Conservation (phyloP, 2,329 filamentous ascomycete species). For the Aspergillus hortae region DNA sequence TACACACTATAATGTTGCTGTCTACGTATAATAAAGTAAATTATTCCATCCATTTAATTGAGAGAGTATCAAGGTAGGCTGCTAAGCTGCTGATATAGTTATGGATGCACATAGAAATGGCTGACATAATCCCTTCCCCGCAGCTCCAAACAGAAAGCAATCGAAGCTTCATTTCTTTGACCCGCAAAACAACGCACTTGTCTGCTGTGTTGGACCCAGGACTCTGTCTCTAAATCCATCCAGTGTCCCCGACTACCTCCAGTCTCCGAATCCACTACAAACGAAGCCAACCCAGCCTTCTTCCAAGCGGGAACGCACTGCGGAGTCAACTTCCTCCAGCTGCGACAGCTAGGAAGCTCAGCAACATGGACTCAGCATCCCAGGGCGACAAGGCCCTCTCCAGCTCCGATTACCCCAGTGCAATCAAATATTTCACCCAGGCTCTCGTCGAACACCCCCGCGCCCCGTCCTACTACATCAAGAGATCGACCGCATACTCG, state of each 20-base stretch:
- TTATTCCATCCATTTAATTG: no score
- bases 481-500: conserved; percentile 75
- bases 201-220: background rate
- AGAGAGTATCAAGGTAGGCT: no score
- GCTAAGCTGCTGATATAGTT: background rate
- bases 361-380: conserved; percentile 49
- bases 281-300: background rate
- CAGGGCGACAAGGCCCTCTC: conserved; percentile 61
- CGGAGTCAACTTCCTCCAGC: background rate
- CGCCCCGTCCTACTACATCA: conserved; percentile 75
- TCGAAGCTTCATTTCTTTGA: conserved; percentile 9
- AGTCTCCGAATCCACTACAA: background rate
- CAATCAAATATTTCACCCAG: conserved; percentile 64
- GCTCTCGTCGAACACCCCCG: conserved; percentile 61
- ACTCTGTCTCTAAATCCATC: background rate
- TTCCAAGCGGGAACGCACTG: background rate
- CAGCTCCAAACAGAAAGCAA: conserved; percentile 10
- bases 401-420: conserved; percentile 61
- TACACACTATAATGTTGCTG: no score
- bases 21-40: no score
- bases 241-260: background rate
- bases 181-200: background rate
- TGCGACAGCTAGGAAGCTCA: background rate
- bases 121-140: conserved; percentile 10
- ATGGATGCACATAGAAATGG: background rate